Base-by-base conservation (phyloP, 2,329 filamentous ascomycete species). In the Clarireedia sp. region DNA sequence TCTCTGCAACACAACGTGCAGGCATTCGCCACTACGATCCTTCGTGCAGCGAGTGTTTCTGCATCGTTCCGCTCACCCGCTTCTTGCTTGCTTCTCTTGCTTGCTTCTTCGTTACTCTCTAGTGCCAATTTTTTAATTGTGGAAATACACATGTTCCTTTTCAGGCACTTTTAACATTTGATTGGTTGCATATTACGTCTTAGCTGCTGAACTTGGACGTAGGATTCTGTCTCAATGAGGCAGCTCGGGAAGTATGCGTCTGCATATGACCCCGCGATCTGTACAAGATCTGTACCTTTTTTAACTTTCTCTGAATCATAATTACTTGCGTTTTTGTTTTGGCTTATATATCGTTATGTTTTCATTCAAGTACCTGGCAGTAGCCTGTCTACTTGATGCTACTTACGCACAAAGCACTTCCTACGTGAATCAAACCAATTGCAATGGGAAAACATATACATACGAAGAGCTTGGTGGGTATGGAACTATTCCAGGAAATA, bases 401-500 rank as follows among this genome's bases (percentile, higher is more conserved):
- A 41, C 45, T 57, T 52, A 36, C 10, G 52, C 52, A 36, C 52
- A 49, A 49, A 10, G 5, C 3, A 36, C 19, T 43, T 23, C 47
- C 57, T 37, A 48, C 41, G 59, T 64, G 14, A 59, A 59, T 33
- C 54, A 62, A 54, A 62, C 63, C 7, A 58, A 47, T 6, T 65
- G 63, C 37, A 81, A 79, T 61, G 80, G 80, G 49, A 75, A 81
- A 59, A 74, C 70, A 0, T 89, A 86, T 64, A 74, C 78, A n/a
- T 89, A 89, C 66, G 72, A 84, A 51, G 75, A 78, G 56, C 77
- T 90, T 9, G 83, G 81, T 4, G 86, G 86, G 9, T 89, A 83
- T 64, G 86, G 86, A 5, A 77, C 74, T 54, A 69, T 89, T 3
- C 70, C 78, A 0, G 74, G 75, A 33, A 75, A 83, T 63, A 76